Base-by-base conservation (phyloP, 176 grass and related monocot genomes). In the Echinochloa phyllopogon region DNA sequence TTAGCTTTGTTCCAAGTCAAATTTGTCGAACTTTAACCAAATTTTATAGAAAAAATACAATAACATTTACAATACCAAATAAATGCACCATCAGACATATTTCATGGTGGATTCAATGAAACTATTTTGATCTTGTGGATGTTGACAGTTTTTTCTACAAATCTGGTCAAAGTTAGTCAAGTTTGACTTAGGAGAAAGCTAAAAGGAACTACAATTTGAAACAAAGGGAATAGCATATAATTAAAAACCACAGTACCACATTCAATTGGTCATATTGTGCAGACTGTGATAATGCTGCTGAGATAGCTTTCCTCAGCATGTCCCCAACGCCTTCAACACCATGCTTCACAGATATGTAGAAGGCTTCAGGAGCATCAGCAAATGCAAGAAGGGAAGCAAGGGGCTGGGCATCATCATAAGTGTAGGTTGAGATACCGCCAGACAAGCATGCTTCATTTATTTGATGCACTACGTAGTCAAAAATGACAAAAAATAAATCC, bases 301-400 rank as follows among this genome's bases (percentile, higher is more conserved):
- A 98, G 85, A 98, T 89, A 77, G 91, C 94, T 79, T 88, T 92
- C 65, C 86, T 91, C 75, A 98, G 89, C 85, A 98, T 93, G 59
- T 98, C 96, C 25, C 96, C 96, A 38, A 91, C 86, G 24, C 96
- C 93, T 84, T 94, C 93, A 68, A 95, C 83, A 2, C 91, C 93
- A 81, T 95, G 90, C 74, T 95, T 98, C 63, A 96, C 93, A 52
- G 91, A 88, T 77, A 95, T 88, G 71, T 98, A 91, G 55, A 98
- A 98, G 56, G 93, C 96, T 82, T 95, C 96, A 24, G 96, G 89
- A 75, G 91, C 96, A 98, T 95, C 90, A 77, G 89, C 91, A 50
- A 90, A 82, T 40, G 84, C 91, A 71, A 98, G 87, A 77, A 98
- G 86, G 40, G 93, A 90, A 78, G 90, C 96, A 33, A 98, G 85